These are phyloP conservation scores for Gonapodya sp. DNA, from an alignment of 192 early-diverging fungal genomes.

Conservation along the genomic window DNA sequence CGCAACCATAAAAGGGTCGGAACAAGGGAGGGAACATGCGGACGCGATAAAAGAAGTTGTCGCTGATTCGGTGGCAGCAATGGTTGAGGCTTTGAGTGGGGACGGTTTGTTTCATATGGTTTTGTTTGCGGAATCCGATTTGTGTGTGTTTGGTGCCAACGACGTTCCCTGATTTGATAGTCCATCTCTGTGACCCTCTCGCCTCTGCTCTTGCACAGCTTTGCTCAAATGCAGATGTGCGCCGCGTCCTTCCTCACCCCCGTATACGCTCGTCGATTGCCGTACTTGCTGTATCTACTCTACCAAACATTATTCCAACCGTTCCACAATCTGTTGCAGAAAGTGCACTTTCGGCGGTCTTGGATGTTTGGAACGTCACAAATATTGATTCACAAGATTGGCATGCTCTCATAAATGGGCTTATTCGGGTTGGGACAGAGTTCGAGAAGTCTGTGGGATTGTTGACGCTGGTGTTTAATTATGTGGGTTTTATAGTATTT, in stretches of 20 bases:
- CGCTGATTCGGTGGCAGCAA: neutral
- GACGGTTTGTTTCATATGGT: neutral
- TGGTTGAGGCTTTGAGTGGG: neutral
- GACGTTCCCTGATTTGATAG: neutral
- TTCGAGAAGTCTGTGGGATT: neutral
- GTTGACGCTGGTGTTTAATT: too few relatives aligned
- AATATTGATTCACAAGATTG: too few relatives aligned
- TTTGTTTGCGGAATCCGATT: too few relatives aligned
- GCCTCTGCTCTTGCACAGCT: neutral
- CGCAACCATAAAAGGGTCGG: neutral
- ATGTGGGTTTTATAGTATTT: too few relatives aligned
- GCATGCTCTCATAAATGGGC: too few relatives aligned
- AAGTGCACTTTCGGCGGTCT: neutral
- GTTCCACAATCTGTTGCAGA: neutral
- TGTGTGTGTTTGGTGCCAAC: too few relatives aligned
- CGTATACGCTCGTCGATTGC: neutral
- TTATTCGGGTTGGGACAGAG: too few relatives aligned
- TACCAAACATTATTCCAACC: neutral
- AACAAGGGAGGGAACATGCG: neutral
- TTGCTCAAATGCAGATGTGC: neutral
- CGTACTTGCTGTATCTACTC: neutral
- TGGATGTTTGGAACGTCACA: neutral
- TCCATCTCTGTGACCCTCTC: neutral
- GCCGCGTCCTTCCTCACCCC: neutral
- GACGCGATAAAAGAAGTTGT: neutral